Conservation (phyloP, 2,329 filamentous ascomycete species). For the Blumeria graminis region DNA sequence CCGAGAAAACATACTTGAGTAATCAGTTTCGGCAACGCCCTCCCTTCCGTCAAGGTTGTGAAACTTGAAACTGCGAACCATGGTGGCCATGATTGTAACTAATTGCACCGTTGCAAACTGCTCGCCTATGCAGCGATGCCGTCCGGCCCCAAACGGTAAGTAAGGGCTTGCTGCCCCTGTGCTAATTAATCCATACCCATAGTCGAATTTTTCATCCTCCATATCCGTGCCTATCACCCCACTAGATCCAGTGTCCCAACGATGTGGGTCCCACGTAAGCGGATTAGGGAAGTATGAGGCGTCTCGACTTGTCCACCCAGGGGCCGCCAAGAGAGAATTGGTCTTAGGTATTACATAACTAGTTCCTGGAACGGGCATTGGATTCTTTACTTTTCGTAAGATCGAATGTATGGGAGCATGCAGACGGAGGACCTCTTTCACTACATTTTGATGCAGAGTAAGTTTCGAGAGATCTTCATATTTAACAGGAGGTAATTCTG, state of each 20-base stretch:
- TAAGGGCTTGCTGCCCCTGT: constrained; percentile 81
- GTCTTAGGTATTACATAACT: constrained; percentile 59
- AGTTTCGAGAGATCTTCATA: constrained; percentile 61
- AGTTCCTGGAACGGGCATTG: constrained; percentile 63
- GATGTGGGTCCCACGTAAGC: constrained; percentile 65
- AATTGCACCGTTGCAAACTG: constrained; percentile 89
- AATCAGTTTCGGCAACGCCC: constrained; percentile 43
- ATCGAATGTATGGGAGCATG: constrained; percentile 91
- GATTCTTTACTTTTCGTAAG: constrained; percentile 72
- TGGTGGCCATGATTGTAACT: constrained; percentile 55
- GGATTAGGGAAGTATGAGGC: constrained; percentile 61
- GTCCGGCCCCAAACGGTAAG: constrained; percentile 76
- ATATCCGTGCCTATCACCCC: constrained; percentile 27
- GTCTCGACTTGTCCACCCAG: constrained; percentile 54
- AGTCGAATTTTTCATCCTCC: constrained; percentile 60
- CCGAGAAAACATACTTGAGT: constrained; percentile 47
- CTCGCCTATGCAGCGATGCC: constrained; percentile 89
- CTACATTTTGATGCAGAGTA: constrained; percentile 57
- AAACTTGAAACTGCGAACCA: constrained; percentile 62
- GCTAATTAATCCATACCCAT: constrained; percentile 78
- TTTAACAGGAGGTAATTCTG: constrained; percentile 47
- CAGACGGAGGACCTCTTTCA: constrained; percentile 79
- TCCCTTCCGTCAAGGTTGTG: constrained; percentile 47
- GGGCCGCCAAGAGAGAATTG: constrained; percentile 64
- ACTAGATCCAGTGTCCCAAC: constrained; percentile 50